Evolutionary conservation across 2,329 filamentous ascomycete genomes (phyloP).

Genomic region (Neofusicoccum cordaticola): DNA sequence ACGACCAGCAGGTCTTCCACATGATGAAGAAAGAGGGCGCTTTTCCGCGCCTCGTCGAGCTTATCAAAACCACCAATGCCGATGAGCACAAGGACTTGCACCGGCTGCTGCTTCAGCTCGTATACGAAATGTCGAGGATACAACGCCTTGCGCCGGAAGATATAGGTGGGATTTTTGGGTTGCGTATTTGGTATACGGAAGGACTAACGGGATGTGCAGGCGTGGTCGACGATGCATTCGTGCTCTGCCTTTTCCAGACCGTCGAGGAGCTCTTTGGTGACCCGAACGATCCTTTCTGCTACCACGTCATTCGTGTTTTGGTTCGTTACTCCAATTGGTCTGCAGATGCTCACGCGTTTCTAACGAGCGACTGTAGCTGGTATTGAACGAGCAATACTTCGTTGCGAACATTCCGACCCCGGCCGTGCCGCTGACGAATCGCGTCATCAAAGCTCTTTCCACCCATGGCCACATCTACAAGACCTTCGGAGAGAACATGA

Average conservation of each 20-base stretch:
- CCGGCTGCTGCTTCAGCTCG: constrained; percentile 76
- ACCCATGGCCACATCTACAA: constrained; percentile 77
- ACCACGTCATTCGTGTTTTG: constrained; percentile 87
- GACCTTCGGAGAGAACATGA: constrained; percentile 97
- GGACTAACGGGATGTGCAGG: constrained; percentile 29
- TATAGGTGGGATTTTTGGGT: constrained; percentile 55
- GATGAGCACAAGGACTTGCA: constrained; percentile 71
- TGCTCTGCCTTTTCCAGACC: constrained; percentile 78
- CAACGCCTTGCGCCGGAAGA: constrained; percentile 77
- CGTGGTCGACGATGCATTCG: constrained; percentile 70
- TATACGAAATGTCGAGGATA: constrained; percentile 96
- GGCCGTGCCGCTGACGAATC: constrained; percentile 69
- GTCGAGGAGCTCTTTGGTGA: constrained; percentile 88
- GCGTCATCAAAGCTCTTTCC: constrained; percentile 87
- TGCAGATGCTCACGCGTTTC: background rate
- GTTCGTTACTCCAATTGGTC: constrained; percentile 50
- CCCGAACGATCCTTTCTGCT: constrained; percentile 89
- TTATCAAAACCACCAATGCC: constrained; percentile 65
- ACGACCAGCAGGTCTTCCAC: constrained; percentile 68
- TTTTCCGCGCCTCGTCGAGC: constrained; percentile 77
- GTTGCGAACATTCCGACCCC: constrained; percentile 58
- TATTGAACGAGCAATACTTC: constrained; percentile 98
- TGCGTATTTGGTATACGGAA: too few relatives aligned
- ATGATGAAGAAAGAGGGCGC: constrained; percentile 84
- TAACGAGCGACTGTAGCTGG: constrained; percentile 58